Evolutionary conservation across 257 asterid genomes (phyloP), one percentile per base, ranked within the genome.

Genomic region (Nicotiana sylvestris): DNA sequence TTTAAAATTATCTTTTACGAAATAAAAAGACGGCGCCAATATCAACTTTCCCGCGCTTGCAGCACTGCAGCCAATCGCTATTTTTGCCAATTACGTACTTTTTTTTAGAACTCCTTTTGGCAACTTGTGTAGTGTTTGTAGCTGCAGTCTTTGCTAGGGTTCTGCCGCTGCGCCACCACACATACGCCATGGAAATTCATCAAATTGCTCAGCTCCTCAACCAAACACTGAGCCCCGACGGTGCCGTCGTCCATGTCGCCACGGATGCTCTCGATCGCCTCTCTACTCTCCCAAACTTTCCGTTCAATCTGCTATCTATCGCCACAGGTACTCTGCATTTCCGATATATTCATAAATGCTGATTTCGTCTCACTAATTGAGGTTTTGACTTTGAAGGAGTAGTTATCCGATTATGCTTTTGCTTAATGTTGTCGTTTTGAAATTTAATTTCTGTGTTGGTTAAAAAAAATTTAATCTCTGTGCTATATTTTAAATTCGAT

Each of bases 141-240:
- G 35, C 15, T 21, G 25, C 65, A 9, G 68, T 49, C 74, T 29
- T 11, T 55, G 72, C 77, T 83, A 87, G 87, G 86, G 86, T 85
- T 87, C 85, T 58, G 83, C 81, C 72, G 17, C 72, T 5, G 51
- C 29, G 6, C 82, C 56, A 67, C 81, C 76, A 77, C 80, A 21
- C 30, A 25, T 13, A 60, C 62, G 62, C 55, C 27, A 84, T 86
- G 88, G 91, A 86, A 69, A 62, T 84, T 64, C 82, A 62, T 33
- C 67, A 76, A 62, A 79, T 84, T 57, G 68, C 81, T 58, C 78
- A 67, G 68, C 83, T 84, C 69, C 88, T 88, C 85, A 35, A 43
- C 66, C 85, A 82, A 57, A 88, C 91, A 18, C 84, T 88, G 27
- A 82, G 86, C 55, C 84, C 83, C 16, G 82, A 88, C 29, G 84